Percentiles rank a stretch among this genome's conserved stretches.
phyloP scores from a whole-genome alignment of 768 basidiomycete species.

The Auriculariales sp. region DNA sequence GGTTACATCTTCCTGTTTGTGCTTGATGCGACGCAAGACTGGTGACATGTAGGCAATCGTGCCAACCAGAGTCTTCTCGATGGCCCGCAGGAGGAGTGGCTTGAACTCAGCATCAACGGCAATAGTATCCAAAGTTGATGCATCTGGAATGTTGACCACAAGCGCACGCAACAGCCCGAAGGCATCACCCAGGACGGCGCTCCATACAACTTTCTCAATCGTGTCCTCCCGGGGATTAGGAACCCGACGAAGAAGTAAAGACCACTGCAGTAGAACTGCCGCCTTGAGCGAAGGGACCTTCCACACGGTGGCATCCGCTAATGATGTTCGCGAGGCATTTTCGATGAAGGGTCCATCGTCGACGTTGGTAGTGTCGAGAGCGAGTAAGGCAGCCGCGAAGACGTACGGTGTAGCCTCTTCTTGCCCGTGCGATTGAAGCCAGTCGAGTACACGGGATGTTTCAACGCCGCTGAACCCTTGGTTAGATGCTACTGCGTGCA shows the following conservation, averaged over 20 bases:
- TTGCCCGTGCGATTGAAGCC: slow-evolving; percentile 50
- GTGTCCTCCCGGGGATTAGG: slow-evolving; percentile 53
- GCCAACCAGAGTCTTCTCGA: slow-evolving; percentile 45
- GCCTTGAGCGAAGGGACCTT: slow-evolving; percentile 58
- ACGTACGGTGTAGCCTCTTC: slow-evolving; percentile 58
- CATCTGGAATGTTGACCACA: background rate
- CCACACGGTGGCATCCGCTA: slow-evolving; percentile 38
- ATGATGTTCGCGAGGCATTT: slow-evolving; percentile 5
- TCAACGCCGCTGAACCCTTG: slow-evolving; percentile 48
- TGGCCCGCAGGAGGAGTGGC: slow-evolving; percentile 38
- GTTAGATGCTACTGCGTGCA: slow-evolving; percentile 47
- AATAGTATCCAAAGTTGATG: slow-evolving; percentile 1
- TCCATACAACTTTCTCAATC: slow-evolving; percentile 69
- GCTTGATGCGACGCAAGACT: slow-evolving; percentile 43
- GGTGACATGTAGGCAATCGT: slow-evolving; percentile 17
- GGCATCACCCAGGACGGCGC: slow-evolving; percentile 69
- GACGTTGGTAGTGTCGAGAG: slow-evolving; percentile 33
- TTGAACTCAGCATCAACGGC: slow-evolving; percentile 32
- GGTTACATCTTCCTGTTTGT: slow-evolving; percentile 74
- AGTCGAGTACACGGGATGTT: slow-evolving; percentile 49
- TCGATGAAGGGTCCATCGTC: slow-evolving; percentile 6
- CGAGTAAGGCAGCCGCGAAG: slow-evolving; percentile 45
- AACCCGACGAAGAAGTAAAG: slow-evolving; percentile 44
- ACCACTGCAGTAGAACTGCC: slow-evolving; percentile 71
- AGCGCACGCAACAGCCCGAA: slow-evolving; percentile 52